A percentile compares a stretch with the other conserved stretches of the same genome.
phyloP scores from a whole-genome alignment of 768 basidiomycete species.

The Kwoniella newhampshirensis region DNA sequence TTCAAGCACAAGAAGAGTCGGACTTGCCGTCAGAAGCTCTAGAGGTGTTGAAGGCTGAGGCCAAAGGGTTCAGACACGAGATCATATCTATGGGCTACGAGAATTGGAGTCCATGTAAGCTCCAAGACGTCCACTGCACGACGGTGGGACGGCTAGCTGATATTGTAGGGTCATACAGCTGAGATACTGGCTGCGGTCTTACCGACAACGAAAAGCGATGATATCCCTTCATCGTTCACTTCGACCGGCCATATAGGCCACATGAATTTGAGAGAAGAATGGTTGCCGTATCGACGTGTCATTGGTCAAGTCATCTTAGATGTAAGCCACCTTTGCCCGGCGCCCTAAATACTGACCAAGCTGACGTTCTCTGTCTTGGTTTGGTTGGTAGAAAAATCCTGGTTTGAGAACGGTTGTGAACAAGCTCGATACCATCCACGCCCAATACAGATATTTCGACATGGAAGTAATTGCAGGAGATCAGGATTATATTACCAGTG shows the following conservation, averaged over 20 bases:
- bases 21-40: conserved; percentile 63
- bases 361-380: too few species aligned
- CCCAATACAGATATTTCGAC: conserved; percentile 83
- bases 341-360: not conserved
- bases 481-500: conserved; percentile 77
- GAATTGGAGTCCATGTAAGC: conserved; percentile 81
- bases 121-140: not conserved
- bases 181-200: conserved; percentile 80
- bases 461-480: conserved; percentile 97
- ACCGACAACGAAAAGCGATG: conserved; percentile 72
- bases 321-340: conserved; percentile 58
- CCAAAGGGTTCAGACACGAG: conserved; percentile 63
- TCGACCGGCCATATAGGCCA: conserved; percentile 91
- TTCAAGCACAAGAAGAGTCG: conserved; percentile 61
- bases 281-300: conserved; percentile 82
- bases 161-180: conserved; percentile 17
- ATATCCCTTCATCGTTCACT: conserved; percentile 82
- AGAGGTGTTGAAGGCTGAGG: conserved; percentile 62
- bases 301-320: conserved; percentile 92
- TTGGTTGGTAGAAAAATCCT: conserved; percentile 80
- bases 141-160: not conserved
- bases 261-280: conserved; percentile 84
- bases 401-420: conserved; percentile 85
- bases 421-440: conserved; percentile 83
- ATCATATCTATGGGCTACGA: conserved; percentile 71